These are phyloP conservation scores for Elaphomyces granulatus DNA, from an alignment of 495 filamentous ascomycete genomes.

Conservation along the genomic window DNA sequence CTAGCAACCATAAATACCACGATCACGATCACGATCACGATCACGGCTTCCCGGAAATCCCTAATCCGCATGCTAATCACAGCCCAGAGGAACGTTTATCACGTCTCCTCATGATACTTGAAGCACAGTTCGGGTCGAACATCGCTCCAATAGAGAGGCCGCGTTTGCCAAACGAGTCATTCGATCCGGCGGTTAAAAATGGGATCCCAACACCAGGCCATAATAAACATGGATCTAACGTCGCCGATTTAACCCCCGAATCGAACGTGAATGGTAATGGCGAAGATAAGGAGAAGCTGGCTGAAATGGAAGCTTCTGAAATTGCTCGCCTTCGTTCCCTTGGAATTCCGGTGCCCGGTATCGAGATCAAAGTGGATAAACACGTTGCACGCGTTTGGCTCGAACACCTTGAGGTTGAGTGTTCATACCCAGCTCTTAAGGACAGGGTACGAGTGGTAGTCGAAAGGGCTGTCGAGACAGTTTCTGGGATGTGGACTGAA, in stretches of 20 bases:
- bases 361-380: slow-evolving; percentile 79
- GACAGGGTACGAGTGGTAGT: slow-evolving; percentile 79
- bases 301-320: slow-evolving; percentile 44
- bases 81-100: slow-evolving; percentile 59
- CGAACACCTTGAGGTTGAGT: slow-evolving; percentile 81
- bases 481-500: slow-evolving; percentile 55
- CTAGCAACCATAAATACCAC: slow-evolving; percentile 37
- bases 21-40: slow-evolving; percentile 42
- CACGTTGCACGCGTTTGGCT: slow-evolving; percentile 81
- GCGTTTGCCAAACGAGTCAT: slow-evolving; percentile 27
- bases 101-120: slow-evolving; percentile 87
- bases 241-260: slow-evolving; percentile 8
- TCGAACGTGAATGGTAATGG: slow-evolving; percentile 9
- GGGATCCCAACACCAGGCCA: slow-evolving; percentile 4
- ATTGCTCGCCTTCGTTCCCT: slow-evolving; percentile 57
- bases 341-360: slow-evolving; percentile 76
- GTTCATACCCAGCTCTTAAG: slow-evolving; percentile 51
- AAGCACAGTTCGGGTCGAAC: slow-evolving; percentile 82
- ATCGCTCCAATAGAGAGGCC: slow-evolving; percentile 60
- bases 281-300: slow-evolving; percentile 27
- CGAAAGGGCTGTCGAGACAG: slow-evolving; percentile 81
- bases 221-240: slow-evolving; percentile 12
- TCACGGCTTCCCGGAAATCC: slow-evolving; percentile 22
- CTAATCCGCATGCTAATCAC: slow-evolving; percentile 58
- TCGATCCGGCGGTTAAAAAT: slow-evolving; percentile 20